Evolutionary conservation across 2,329 filamentous ascomycete genomes (phyloP), one percentile per base, ranked within the genome.

Genomic region (Pezicula neosporulosa): DNA sequence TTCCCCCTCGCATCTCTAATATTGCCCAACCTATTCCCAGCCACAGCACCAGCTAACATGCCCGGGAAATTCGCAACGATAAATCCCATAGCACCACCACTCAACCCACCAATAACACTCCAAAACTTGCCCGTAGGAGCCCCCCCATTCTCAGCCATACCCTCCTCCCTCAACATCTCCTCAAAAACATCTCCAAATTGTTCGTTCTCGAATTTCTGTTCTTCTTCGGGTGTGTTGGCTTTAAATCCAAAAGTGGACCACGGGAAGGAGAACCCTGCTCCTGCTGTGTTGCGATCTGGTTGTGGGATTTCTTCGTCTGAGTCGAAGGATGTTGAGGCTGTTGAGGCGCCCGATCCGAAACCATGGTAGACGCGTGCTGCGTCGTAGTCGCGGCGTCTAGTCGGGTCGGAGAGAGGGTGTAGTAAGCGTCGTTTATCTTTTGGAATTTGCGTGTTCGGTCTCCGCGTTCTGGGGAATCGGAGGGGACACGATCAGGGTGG

Each of bases 51-150:
- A 0, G 93, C 93, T 36, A 97, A 70, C 63, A 93, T 80, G 0
- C 94, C 94, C 0, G 93, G 89, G 45, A 97, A 83, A 67, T 97
- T 97, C 27, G 87, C 94, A 24, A 97, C 81, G 60, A 99, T 99
- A 69, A 97, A 97, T 0, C 94, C 94, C 68, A 99, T 80, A 3
- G 90, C 89, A 12, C 87, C 93, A 30, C 94, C 94, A 65, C 90
- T 94, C 38, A 93, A 70, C 1, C 90, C 91, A 3, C 94, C 94
- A 1, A 97, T 67, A 56, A 97, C 70, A 51, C 85, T 80, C 93
- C 94, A 99, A 70, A 99, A 96, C 60, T 85, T 85, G 55, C 82
- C 77, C 2, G 84, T 93, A 1, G 78, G 78, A 44, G 70, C 80
- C 16, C 80, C 78, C 4, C 77, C 76, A 12, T 81, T 80, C 62